phyloP scores from a whole-genome alignment of 345 rosid species.

The Linum trigynum region DNA sequence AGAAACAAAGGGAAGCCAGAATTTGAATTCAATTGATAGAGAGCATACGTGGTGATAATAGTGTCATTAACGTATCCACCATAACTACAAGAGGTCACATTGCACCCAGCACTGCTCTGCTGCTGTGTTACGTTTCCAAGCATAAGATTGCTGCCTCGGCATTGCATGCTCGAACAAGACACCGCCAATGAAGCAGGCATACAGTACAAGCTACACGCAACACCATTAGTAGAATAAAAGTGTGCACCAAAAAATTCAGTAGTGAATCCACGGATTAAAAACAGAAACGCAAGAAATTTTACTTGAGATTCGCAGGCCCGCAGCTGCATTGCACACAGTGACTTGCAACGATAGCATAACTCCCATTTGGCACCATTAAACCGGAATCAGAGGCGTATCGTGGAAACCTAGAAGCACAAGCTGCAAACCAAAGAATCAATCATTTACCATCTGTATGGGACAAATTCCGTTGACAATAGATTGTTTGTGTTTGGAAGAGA shows the following conservation, averaged over 20 bases:
- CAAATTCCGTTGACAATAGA: too few species aligned
- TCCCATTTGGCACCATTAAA: conserved; percentile 78
- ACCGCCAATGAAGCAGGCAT: conserved; percentile 78
- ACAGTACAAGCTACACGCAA: conserved; percentile 61
- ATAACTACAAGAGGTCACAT: conserved; percentile 68
- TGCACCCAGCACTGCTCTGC: conserved; percentile 85
- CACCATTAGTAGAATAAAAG: conserved; percentile 12
- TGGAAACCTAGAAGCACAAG: conserved; percentile 86
- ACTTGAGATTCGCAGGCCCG: conserved; percentile 74
- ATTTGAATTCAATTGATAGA: not conserved
- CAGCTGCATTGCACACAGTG: conserved; percentile 98
- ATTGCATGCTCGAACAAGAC: conserved; percentile 95
- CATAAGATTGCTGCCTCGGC: conserved; percentile 75
- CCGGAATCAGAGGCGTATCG: conserved; percentile 64
- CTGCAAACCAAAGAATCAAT: conserved; percentile 32
- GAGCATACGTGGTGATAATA: conserved; percentile 57
- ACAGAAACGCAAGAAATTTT: conserved; percentile 16
- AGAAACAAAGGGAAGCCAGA: too few species aligned
- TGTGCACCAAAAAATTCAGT: not conserved
- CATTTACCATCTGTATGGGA: too few species aligned
- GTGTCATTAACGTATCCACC: conserved; percentile 71
- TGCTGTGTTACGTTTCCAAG: conserved; percentile 62
- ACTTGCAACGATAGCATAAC: conserved; percentile 84
- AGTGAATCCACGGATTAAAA: not conserved
- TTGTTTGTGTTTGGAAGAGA: too few species aligned